Percentiles rank a stretch among this genome's conserved stretches.
These are phyloP conservation scores for Ananas comosus DNA, from an alignment of 176 grass and related monocot genomes.

Conservation along the genomic window DNA sequence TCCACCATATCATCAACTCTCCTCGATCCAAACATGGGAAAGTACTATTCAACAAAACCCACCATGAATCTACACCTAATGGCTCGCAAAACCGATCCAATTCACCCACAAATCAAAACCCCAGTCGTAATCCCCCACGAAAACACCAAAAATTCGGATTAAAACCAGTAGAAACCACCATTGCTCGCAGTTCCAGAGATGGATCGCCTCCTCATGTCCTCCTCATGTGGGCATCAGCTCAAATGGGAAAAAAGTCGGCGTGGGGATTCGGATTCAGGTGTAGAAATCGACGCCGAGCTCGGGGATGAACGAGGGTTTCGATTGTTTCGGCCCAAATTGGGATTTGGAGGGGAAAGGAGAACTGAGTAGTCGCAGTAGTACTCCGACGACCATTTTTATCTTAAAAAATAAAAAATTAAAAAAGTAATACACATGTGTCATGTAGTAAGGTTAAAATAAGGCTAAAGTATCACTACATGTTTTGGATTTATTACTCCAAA, in stretches of 20 bases:
- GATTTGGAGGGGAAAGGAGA: not conserved
- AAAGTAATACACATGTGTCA: too few species aligned
- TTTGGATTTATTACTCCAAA: too few species aligned
- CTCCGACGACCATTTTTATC: too few species aligned
- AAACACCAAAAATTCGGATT: constrained; percentile 2
- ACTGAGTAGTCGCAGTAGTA: too few species aligned
- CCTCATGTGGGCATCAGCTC: not conserved
- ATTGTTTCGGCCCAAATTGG: not conserved
- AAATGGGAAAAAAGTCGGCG: not conserved
- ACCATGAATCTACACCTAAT: constrained; percentile 15
- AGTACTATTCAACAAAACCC: not conserved
- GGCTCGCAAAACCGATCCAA: constrained; percentile 16
- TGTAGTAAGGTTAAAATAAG: too few species aligned
- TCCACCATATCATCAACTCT: constrained; percentile 53
- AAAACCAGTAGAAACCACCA: constrained; percentile 3
- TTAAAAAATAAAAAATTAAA: too few species aligned
- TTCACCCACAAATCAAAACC: not conserved
- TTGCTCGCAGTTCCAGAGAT: not conserved
- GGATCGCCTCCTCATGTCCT: not conserved
- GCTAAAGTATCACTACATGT: too few species aligned
- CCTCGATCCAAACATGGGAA: constrained; percentile 57
- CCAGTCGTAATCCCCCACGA: constrained; percentile 3
- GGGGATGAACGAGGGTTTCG: not conserved
- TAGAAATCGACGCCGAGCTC: not conserved
- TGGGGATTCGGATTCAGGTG: not conserved